Base-by-base conservation (phyloP, 2,329 filamentous ascomycete genomes). In the Penicillium fuscoglaucum region DNA sequence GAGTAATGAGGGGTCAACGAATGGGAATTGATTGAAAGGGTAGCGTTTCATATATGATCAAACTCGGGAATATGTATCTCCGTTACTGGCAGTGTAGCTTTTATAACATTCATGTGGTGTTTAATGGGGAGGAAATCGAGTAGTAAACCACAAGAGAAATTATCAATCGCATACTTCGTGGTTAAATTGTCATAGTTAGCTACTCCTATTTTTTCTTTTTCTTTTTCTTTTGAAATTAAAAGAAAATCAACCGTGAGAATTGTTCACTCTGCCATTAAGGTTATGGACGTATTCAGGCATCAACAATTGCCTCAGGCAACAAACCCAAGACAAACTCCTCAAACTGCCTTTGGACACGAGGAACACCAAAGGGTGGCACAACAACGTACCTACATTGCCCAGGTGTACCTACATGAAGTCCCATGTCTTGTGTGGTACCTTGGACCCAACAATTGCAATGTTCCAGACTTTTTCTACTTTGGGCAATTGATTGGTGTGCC, bases 391-490 rank as follows among this genome's bases (percentile, higher is more conserved):
- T 13, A 31, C 55, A 31, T 31, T 31, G 12, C 29, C 29, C 29
- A 13, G 29, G 29, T 31, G 29, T 31, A 33, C 31, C 31, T 58
- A 43, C 45, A 28, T 39, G 40, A 39, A 39, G 28, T 21, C 47
- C 10, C 10, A 26, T 31, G 17, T 33, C 15, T 24, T 45, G 5
- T 13, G 31, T 33, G 12, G 12, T 47, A 62, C 61, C 41, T n/a
- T 49, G 41, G 43, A 29, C 24, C 41, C 13, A 21, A 37, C 46
- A 48, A 52, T 53, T n/a, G 31, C 48, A 52, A 61, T 59, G 62
- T 62, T 63, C 58, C 49, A 63, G 62, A 55, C 24, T 51, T 39
- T 49, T 33, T 46, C 61, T 37, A 37, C 44, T 47, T 26, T 1
- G 10, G 44, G 15, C 19, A 13, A 31, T 9, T 62, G 52, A 62